These are phyloP conservation scores for Hypoxylon sp. DNA, from an alignment of 2,329 filamentous ascomycete genomes.

Conservation along the genomic window DNA sequence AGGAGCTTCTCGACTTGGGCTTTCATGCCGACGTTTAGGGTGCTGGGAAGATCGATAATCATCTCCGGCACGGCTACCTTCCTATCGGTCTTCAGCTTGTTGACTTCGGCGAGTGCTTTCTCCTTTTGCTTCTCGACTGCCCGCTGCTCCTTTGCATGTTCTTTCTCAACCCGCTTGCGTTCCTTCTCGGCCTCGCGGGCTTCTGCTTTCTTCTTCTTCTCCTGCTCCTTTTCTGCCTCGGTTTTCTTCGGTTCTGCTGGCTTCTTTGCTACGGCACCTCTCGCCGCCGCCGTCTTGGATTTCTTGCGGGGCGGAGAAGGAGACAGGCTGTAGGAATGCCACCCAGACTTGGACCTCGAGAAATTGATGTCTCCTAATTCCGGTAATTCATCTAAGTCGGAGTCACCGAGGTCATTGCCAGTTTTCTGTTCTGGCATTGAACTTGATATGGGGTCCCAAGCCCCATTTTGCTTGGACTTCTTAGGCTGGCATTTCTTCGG, in stretches of 20 bases:
- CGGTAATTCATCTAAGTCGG: constrained; percentile 64
- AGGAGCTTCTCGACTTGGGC: constrained; percentile 67
- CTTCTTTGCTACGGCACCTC: constrained; percentile 44
- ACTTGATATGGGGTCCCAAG: constrained; percentile 69
- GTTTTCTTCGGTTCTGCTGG: constrained; percentile 48
- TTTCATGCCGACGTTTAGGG: constrained; percentile 64
- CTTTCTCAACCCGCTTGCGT: constrained; percentile 69
- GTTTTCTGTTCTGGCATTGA: constrained; percentile 62
- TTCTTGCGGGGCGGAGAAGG: constrained; percentile 43
- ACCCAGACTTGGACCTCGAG: constrained; percentile 47
- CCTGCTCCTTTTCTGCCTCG: constrained; percentile 57
- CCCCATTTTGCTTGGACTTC: constrained; percentile 48
- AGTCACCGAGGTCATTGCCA: constrained; percentile 43
- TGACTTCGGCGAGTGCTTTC: constrained; percentile 78
- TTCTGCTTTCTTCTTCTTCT: constrained; percentile 63
- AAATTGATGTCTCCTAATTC: constrained; percentile 62
- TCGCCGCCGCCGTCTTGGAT: constrained; percentile 37
- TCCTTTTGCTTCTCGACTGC: constrained; percentile 74
- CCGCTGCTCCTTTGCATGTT: constrained; percentile 73
- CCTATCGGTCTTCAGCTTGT: constrained; percentile 80
- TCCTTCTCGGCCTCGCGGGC: constrained; percentile 70
- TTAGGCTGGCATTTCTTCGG: constrained; percentile 35
- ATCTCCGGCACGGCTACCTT: constrained; percentile 82
- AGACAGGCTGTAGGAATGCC: constrained; percentile 38
- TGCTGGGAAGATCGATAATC: constrained; percentile 78